phyloP scores from a whole-genome alignment of 2,329 filamentous ascomycete genomes.

The Bipolaris gigantea region DNA sequence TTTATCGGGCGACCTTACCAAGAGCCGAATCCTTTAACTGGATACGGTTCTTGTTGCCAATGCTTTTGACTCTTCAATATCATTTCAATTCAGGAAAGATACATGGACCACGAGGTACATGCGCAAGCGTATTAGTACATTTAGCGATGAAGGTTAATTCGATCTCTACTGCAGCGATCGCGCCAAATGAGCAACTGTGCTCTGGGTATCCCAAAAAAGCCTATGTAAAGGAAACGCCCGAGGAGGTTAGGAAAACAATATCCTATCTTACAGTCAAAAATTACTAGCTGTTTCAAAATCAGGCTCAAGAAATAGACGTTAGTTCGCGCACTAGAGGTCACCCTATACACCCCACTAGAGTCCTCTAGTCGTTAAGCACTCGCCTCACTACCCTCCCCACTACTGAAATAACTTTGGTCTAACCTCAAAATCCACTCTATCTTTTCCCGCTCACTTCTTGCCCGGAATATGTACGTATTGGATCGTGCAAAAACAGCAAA shows the following conservation, averaged over 20 bases:
- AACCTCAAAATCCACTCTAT: slow-evolving; percentile 96
- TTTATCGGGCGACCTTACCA: slow-evolving; percentile 11
- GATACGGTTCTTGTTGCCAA: background rate
- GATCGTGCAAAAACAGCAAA: slow-evolving; percentile 94
- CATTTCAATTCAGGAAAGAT: background rate
- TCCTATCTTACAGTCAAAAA: background rate
- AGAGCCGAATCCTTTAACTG: background rate
- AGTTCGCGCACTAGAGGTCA: background rate
- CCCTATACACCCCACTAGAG: background rate
- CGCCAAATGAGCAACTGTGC: slow-evolving; percentile 9
- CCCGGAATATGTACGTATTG: slow-evolving; percentile 94
- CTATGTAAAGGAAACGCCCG: slow-evolving; percentile 4
- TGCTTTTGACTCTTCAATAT: background rate
- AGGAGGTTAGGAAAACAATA: background rate
- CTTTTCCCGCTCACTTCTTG: slow-evolving; percentile 86
- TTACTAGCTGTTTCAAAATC: background rate
- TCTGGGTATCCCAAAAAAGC: slow-evolving; percentile 17
- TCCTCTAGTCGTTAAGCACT: background rate
- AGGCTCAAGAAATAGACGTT: slow-evolving; percentile 2
- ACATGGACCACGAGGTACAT: background rate
- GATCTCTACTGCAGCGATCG: slow-evolving; percentile 11
- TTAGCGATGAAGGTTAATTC: slow-evolving; percentile 2
- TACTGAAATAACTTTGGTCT: slow-evolving; percentile 72
- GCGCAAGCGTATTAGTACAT: background rate
- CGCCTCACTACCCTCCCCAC: slow-evolving; percentile 26